Percentiles rank a stretch among this genome's conserved stretches.
phyloP scores from a whole-genome alignment of 805 yeast species.

The Metschnikowia chrysomelidarum region DNA sequence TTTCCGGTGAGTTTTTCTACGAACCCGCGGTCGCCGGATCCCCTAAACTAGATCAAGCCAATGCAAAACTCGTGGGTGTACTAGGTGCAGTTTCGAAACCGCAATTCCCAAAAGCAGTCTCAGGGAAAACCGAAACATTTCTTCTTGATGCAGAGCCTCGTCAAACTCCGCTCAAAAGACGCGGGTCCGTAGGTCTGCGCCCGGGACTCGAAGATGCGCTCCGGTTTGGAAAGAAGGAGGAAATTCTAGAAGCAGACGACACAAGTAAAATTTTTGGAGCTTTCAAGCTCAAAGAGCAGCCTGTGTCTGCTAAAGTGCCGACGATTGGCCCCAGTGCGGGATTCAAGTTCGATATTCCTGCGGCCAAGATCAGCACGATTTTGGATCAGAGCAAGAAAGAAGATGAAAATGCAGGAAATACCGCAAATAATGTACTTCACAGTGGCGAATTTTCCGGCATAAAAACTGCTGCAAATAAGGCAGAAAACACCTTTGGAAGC shows the following conservation, averaged over 20 bases:
- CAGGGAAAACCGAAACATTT: not conserved
- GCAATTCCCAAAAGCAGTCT: constrained; percentile 17
- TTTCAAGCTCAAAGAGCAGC: constrained; percentile 30
- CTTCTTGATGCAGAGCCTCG: constrained; percentile 12
- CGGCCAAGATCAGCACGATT: constrained; percentile 26
- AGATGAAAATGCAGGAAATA: constrained; percentile 11
- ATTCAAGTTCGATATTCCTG: constrained; percentile 35
- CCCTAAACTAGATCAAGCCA: constrained; percentile 7
- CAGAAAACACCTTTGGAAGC: too few relatives aligned
- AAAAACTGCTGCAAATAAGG: too few relatives aligned
- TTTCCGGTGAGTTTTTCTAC: constrained; percentile 37
- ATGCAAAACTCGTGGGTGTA: constrained; percentile 27
- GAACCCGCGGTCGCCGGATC: constrained; percentile 20
- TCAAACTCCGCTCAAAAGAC: not conserved
- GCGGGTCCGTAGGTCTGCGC: constrained; percentile 10
- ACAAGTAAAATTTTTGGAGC: constrained; percentile 25
- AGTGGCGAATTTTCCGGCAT: too few relatives aligned
- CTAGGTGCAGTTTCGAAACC: constrained; percentile 36
- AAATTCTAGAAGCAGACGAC: constrained; percentile 29
- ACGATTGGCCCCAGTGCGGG: constrained; percentile 34
- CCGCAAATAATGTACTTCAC: too few relatives aligned
- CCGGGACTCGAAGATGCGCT: constrained; percentile 14
- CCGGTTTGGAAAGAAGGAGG: constrained; percentile 12
- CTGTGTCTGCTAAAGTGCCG: constrained; percentile 1
- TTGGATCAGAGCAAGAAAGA: constrained; percentile 8